Evolutionary conservation across 148 eudicot genomes (phyloP).

Genomic region (Camellia sinensis): DNA sequence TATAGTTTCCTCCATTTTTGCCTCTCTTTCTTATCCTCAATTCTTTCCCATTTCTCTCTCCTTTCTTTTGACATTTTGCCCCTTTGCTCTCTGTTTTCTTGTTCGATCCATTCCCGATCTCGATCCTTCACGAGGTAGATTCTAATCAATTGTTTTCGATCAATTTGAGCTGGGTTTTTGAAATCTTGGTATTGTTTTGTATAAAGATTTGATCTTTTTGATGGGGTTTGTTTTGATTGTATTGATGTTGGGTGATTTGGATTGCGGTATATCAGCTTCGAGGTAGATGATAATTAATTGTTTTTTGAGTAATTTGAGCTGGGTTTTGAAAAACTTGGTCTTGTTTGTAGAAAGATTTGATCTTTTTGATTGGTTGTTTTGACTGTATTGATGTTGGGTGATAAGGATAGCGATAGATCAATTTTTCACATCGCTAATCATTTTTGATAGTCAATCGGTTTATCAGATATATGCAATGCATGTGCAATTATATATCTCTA

Average conservation of each 20-base stretch:
- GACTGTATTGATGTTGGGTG: not conserved
- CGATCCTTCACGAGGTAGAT: conserved; percentile 15
- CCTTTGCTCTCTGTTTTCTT: not conserved
- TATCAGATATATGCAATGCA: not conserved
- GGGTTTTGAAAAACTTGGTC: not conserved
- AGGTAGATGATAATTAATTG: too few relatives aligned
- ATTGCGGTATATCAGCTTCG: not conserved
- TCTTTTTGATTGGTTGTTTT: conserved; percentile 13
- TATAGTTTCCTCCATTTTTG: not conserved
- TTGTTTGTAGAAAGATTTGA: conserved; percentile 3
- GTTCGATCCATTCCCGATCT: conserved; percentile 16
- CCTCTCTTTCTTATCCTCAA: not conserved
- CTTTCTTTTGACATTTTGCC: not conserved
- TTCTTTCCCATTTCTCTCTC: not conserved
- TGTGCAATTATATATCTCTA: not conserved
- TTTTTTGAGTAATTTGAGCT: not conserved
- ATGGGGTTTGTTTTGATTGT: not conserved
- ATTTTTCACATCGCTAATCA: not conserved
- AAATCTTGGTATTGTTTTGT: not conserved
- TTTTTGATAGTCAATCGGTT: too few relatives aligned
- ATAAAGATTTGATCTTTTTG: conserved; percentile 9
- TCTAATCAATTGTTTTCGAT: not conserved
- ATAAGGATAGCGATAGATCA: not conserved
- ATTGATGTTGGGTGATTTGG: not conserved
- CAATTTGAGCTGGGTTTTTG: not conserved